Evolutionary conservation across 1,139 yeast species (phyloP), one percentile per base, ranked within the genome.

Genomic region (Barnettozyma hawaiiensis): DNA sequence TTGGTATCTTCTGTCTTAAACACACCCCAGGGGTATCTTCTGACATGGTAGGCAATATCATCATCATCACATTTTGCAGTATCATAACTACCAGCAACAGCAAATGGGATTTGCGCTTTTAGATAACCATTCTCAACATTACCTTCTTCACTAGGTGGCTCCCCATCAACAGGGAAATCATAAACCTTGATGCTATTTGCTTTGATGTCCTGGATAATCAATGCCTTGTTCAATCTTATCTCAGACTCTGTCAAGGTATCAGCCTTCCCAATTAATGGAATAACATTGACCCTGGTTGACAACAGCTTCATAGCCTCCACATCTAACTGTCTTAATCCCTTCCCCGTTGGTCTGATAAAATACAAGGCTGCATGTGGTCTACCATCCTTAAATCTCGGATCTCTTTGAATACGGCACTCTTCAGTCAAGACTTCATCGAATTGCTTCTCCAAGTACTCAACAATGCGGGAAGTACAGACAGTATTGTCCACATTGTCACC

Each of bases 321-420:
- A 47, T 67, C 71, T 39, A 61, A 67, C 60, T 71, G 74, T 40
- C 71, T 61, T 29, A 73, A 57, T 18, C 80, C 80, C 52, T 71
- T 75, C 22, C 76, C 72, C 1, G 76, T 77, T 16, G 85, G 76
- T 43, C 73, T 70, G 34, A 82, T 64, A 52, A 81, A 78, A 55
- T 79, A 78, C 33, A 81, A 55, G 42, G 81, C 75, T 19, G 71
- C 81, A 60, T 82, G 89, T 35, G 82, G 75, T 48, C 87, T 64
- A 19, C 73, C 71, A 58, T 82, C 89, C 44, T 66, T 69, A 45
- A 68, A 66, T 42, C 68, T 66, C 11, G 79, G 71, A 49, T 73
- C 72, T 57, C 89, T 69, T 48, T 73, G 67, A 37, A 81, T 76
- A 51, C 79, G 72, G 35, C 73, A 63, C 56, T 82, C 90, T 53